Evolutionary conservation across 1,139 yeast species (phyloP), one percentile per base, ranked within the genome.

Genomic region (Kodamaea derodonti): DNA sequence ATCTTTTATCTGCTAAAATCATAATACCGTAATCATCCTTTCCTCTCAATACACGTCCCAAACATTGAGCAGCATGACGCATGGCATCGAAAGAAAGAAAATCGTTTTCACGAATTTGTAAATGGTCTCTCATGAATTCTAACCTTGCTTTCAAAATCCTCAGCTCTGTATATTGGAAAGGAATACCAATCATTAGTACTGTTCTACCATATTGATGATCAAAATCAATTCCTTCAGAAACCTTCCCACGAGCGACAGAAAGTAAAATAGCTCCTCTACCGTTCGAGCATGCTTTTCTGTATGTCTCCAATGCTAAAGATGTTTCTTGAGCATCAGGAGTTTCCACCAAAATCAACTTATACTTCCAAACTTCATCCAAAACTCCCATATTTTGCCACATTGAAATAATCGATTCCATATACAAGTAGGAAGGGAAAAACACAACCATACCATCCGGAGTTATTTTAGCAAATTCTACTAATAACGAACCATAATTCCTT

Each of bases 271-370:
- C 99, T 2, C 99, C 99, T 45, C 98, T 72, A 4, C 99, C 99
- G 58, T 90, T 94, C 2, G 94, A 83, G 54, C 99, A 92, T 0
- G 99, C 99, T 27, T 90, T 85, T 50, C 98, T 72, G 55, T 90
- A 92, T 0, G 98, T 92, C 48, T 94, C 98, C 45, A 92, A 65
- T 0, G 98, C 99, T 43, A 92, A 63, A 1, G 96, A 84, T 0
- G 99, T 92, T 58, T 94, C 99, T 58, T 94, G 99, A 1, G 97
- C 95, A 74, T 92, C 99, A 0, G 99, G 99, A 0, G 99, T 92
- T 59, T 92, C 99, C n/a, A 94, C 97, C 29, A 92, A 65, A 46
- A 92, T 90, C 46, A 92, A 70, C 56, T 92, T 92, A 57, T 92
- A 88, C 58, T 92, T 90, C 98, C 98, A 94, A 10, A 94, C 97